Evolutionary conservation across 225 moss, liverwort and hornwort species (phyloP), one percentile per base, ranked within the genome.

Genomic region (Pleurozium schreberi): DNA sequence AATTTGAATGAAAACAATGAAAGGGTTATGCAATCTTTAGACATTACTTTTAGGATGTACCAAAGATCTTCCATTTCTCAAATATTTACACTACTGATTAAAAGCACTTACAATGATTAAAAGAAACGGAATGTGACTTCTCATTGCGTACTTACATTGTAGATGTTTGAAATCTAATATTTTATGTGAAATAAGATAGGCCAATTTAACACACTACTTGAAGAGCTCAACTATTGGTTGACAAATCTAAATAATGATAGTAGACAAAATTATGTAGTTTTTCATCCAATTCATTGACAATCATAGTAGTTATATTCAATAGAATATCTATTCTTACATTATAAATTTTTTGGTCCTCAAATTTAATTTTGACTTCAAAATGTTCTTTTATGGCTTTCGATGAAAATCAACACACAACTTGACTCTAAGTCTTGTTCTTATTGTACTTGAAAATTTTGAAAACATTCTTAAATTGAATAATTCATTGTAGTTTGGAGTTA

Each of bases 51-150:
- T 26, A 38, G 55, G 16, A 26, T 18, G 28, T 3, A 19, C 1
- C 40, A 40, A 27, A 18, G 80, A 30, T 42, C 18, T 28, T 19
- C 12, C 8, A 58, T 52, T 36, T 77, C 14, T 77, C 36, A 52
- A 22, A 14, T 22, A 76, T 36, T 53, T 76, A 53, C 0, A 1
- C 23, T 13, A 33, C 33, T 45, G 45, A 45, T 30, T 73, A 45
- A 73, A 40, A 73, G 17, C 40, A 42, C 10, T 70, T 70, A 2
- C 0, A 42, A 49, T 47, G 19, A 7, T 50, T 18, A 4, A 1
- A 33, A 30, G 6, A 49, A 34, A 23, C 1, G 1, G 2, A n/a
- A n/a, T 0, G 4, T n/a, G 17, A 79, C n/a, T 79, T 58, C 1
- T 9, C 14, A 9, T 76, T 52, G 22, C 20, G 0, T 34, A 22